phyloP scores from a whole-genome alignment of 768 basidiomycete genomes.

The Mycena filopes region DNA sequence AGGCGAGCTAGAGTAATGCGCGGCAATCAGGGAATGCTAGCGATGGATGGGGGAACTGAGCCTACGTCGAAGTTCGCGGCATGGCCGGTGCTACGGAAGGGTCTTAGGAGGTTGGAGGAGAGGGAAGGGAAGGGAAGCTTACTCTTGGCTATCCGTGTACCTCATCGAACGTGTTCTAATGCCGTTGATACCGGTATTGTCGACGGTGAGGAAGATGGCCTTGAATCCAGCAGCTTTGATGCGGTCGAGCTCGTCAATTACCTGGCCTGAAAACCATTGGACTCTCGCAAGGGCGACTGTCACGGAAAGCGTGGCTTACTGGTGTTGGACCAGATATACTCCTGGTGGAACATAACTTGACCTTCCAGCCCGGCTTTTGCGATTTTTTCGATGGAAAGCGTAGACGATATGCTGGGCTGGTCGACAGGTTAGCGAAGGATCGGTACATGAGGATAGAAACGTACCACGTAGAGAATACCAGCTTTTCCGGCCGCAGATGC shows the following conservation, averaged over 20 bases:
- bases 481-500: slow-evolving; percentile 52
- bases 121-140: neutral
- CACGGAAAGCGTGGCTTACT: neutral
- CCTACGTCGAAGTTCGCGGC: slow-evolving; percentile 37
- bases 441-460: neutral
- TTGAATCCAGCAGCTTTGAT: slow-evolving; percentile 43
- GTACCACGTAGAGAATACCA: slow-evolving; percentile 51
- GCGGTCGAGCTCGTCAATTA: slow-evolving; percentile 38
- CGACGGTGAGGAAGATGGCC: slow-evolving; percentile 48
- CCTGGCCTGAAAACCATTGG: slow-evolving; percentile 16
- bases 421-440: neutral
- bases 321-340: slow-evolving; percentile 34
- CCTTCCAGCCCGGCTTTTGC: slow-evolving; percentile 34
- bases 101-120: neutral
- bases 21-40: neutral
- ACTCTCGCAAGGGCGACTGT: neutral
- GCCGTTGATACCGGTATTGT: slow-evolving; percentile 46
- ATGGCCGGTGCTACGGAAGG: slow-evolving; percentile 35
- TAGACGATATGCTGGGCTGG: slow-evolving; percentile 41
- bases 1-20: slow-evolving; percentile 21
- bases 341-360: slow-evolving; percentile 44
- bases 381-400: slow-evolving; percentile 40
- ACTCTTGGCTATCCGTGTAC: slow-evolving; percentile 29
- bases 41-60: neutral
- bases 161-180: slow-evolving; percentile 37